These are phyloP conservation scores for Debaryomycetaceae sp. DNA, from an alignment of 1,139 yeast genomes.

Conservation along the genomic window DNA sequence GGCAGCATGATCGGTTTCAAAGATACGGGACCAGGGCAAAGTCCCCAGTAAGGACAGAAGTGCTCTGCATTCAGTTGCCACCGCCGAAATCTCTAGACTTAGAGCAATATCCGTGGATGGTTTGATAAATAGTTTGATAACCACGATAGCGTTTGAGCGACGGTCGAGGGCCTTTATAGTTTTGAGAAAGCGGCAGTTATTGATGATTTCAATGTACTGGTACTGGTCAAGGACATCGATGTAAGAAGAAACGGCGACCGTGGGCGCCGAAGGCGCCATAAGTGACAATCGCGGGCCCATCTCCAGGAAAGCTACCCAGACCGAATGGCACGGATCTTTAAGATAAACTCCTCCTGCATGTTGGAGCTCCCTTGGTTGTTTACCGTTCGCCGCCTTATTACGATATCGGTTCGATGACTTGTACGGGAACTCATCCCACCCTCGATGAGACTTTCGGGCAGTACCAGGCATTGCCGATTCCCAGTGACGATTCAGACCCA, in stretches of 20 bases:
- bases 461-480: conserved; percentile 13
- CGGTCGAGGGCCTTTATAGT: conserved; percentile 68
- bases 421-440: neutral
- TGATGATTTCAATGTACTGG: conserved; percentile 61
- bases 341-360: too few relatives aligned
- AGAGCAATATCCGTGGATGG: conserved; percentile 39
- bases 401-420: neutral
- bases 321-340: too few relatives aligned
- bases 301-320: too few relatives aligned
- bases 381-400: too few relatives aligned
- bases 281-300: conserved; percentile 88
- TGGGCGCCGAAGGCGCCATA: conserved; percentile 82
- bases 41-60: conserved; percentile 49
- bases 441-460: conserved; percentile 13
- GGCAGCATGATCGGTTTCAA: conserved; percentile 89
- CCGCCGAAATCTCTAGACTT: conserved; percentile 21
- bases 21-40: conserved; percentile 58
- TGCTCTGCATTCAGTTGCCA: conserved; percentile 24
- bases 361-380: too few relatives aligned
- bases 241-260: conserved; percentile 86
- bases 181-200: conserved; percentile 75
- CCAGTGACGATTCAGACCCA: conserved; percentile 3
- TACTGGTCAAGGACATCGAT: conserved; percentile 66
- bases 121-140: conserved; percentile 75
- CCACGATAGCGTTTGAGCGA: conserved; percentile 49